phyloP scores from a whole-genome alignment of 148 eudicot species.

The Bassia scoparia region DNA sequence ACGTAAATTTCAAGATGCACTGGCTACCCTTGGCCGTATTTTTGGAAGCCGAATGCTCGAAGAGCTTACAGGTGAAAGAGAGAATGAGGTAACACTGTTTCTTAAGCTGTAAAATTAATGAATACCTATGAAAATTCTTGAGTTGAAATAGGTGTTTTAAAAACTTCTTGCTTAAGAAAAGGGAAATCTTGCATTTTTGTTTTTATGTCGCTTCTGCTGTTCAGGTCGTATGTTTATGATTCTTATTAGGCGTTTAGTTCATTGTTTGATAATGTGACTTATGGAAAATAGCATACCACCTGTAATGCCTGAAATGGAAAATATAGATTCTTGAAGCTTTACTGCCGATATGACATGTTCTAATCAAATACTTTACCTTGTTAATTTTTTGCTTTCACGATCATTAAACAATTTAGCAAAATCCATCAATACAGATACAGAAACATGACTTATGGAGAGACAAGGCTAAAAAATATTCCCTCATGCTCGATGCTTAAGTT shows the following conservation, averaged over 20 bases:
- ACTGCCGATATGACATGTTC: neutral
- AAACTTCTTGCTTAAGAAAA: neutral
- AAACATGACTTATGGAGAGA: no score
- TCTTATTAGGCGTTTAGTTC: neutral
- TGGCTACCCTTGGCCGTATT: constrained; percentile 61
- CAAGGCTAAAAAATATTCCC: no score
- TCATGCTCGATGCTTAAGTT: no score
- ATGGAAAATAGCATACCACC: neutral
- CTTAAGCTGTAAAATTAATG: neutral
- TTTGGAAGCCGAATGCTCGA: constrained; percentile 42
- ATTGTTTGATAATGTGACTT: neutral
- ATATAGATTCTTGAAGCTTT: neutral
- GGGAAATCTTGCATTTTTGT: neutral
- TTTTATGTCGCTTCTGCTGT: neutral
- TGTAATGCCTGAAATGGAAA: neutral
- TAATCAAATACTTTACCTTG: no score
- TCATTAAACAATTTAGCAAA: no score
- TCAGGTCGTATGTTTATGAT: neutral
- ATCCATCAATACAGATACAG: no score
- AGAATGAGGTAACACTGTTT: neutral
- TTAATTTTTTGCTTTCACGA: no score
- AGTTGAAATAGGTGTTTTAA: neutral
- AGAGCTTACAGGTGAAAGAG: constrained; percentile 25
- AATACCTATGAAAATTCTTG: neutral
- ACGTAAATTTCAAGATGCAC: constrained; percentile 77